phyloP scores from a whole-genome alignment of 2,329 filamentous ascomycete species.

The Aphanoascus verrucosus region DNA sequence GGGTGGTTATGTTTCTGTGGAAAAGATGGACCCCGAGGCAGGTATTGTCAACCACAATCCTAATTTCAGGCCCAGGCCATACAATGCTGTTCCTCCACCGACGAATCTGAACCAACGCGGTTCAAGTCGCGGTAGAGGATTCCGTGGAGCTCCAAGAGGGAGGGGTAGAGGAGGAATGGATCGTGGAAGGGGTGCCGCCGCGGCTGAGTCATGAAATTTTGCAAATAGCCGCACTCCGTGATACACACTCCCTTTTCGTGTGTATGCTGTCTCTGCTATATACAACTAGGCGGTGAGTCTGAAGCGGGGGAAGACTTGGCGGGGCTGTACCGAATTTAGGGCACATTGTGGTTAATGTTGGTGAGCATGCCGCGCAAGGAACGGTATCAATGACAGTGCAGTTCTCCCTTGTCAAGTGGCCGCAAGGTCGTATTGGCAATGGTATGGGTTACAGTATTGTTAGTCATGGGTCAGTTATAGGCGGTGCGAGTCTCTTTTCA shows the following conservation, averaged over 20 bases:
- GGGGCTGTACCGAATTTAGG: too few relatives aligned
- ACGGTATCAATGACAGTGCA: too few relatives aligned
- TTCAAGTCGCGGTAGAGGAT: constrained; percentile 16
- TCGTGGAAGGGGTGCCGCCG: constrained; percentile 10
- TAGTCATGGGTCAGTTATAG: too few relatives aligned
- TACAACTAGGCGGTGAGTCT: too few relatives aligned
- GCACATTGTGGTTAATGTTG: too few relatives aligned
- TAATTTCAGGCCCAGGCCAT: constrained; percentile 41
- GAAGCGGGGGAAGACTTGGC: too few relatives aligned
- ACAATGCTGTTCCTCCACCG: constrained; percentile 39
- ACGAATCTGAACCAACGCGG: constrained; percentile 25
- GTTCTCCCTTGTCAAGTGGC: too few relatives aligned
- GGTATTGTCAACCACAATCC: constrained; percentile 44
- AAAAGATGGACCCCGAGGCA: constrained; percentile 40
- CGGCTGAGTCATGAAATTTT: neutral
- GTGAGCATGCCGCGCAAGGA: too few relatives aligned
- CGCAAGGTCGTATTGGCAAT: too few relatives aligned
- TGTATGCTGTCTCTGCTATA: neutral
- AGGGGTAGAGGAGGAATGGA: constrained; percentile 12
- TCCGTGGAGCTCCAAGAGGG: constrained; percentile 10
- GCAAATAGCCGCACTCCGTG: neutral
- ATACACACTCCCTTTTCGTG: neutral
- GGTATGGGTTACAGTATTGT: too few relatives aligned
- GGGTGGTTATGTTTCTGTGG: constrained; percentile 24
- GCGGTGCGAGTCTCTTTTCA: too few relatives aligned